These are phyloP conservation scores for Cystoderma amianthinum DNA, from an alignment of 768 basidiomycete genomes.

Conservation along the genomic window DNA sequence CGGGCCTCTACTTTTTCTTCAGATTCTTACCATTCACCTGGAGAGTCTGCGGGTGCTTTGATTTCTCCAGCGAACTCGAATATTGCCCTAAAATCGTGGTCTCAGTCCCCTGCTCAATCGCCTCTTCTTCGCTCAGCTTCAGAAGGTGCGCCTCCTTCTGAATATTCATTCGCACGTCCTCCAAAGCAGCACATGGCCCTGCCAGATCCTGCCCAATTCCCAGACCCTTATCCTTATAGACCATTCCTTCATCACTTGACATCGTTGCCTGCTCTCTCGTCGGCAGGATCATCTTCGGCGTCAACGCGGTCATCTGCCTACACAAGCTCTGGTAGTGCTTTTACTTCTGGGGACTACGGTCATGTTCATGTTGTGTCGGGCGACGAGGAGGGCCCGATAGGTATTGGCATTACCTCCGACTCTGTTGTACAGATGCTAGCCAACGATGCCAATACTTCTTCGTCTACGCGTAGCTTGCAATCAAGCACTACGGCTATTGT, in stretches of 20 bases:
- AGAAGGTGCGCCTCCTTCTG: constrained; percentile 23
- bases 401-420: constrained; percentile 60
- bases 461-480: constrained; percentile 33
- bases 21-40: not conserved
- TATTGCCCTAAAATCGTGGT: too few species aligned
- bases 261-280: constrained; percentile 55
- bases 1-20: constrained; percentile 10
- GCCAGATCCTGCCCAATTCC: constrained; percentile 62
- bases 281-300: constrained; percentile 61
- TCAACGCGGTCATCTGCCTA: constrained; percentile 77
- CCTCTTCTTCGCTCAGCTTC: constrained; percentile 29
- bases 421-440: constrained; percentile 55
- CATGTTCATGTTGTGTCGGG: constrained; percentile 61
- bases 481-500: constrained; percentile 27
- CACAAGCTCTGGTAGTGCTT: constrained; percentile 61
- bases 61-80: too few species aligned
- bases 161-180: constrained; percentile 29
- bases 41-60: not conserved
- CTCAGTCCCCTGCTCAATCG: not conserved
- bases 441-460: constrained; percentile 38
- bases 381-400: constrained; percentile 47
- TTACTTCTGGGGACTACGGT: constrained; percentile 53
- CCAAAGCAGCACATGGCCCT: constrained; percentile 34
- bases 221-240: constrained; percentile 66
- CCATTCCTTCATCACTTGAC: constrained; percentile 34